Conservation (phyloP, 306 rosid genomes). For the Benincasa hispida region DNA sequence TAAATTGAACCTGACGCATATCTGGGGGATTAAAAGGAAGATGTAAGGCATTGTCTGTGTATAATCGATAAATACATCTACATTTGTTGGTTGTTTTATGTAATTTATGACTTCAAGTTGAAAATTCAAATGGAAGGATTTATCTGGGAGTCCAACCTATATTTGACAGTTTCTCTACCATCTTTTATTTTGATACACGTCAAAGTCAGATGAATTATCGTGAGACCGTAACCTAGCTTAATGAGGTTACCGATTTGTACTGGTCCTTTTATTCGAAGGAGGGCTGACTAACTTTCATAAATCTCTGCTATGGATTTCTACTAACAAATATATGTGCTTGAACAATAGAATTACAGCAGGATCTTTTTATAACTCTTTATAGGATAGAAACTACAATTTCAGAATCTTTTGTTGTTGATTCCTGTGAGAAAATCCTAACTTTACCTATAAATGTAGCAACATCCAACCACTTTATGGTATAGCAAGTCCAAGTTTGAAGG, state of each 20-base stretch:
- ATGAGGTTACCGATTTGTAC: neutral
- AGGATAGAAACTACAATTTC: neutral
- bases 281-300: neutral
- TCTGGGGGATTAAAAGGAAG: neutral
- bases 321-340: neutral
- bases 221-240: neutral
- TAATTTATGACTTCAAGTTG: neutral
- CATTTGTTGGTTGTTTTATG: neutral
- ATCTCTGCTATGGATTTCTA: neutral
- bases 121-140: neutral
- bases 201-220: too few species aligned
- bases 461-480: slow-evolving; percentile 1
- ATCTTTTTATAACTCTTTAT: neutral
- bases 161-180: neutral
- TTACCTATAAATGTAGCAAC: neutral
- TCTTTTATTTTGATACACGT: too few species aligned
- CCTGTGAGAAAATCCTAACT: neutral
- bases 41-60: neutral
- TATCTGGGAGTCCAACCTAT: neutral
- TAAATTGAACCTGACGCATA: neutral
- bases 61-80: neutral
- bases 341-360: neutral
- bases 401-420: neutral
- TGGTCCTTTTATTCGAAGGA: neutral
- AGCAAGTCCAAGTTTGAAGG: slow-evolving; percentile 3